Percentiles rank a stretch among this genome's conserved stretches.
Conservation (phyloP, 1,284 basidiomycete species). For the Mycosarcoma maydis region DNA sequence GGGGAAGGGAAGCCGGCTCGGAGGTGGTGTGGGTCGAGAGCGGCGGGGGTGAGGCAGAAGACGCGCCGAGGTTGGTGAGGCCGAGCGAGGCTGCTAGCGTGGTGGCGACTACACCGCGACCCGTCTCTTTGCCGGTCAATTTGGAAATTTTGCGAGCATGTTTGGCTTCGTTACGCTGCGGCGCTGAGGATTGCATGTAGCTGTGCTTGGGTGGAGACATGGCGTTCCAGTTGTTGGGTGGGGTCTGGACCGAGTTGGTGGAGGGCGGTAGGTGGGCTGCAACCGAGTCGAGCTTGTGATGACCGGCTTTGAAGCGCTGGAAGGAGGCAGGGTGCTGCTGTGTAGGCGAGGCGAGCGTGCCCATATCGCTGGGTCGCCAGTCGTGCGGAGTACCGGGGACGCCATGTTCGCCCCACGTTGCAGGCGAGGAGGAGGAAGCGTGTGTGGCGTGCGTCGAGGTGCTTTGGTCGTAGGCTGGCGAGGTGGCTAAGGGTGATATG, state of each 20-base stretch:
- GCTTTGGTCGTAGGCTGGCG: slow-evolving; percentile 38
- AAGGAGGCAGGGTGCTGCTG: slow-evolving; percentile 18
- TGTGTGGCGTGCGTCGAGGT: slow-evolving; percentile 19
- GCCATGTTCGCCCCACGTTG: slow-evolving; percentile 55
- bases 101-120: slow-evolving; percentile 26
- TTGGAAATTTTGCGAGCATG: slow-evolving; percentile 52
- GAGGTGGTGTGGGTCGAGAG: slow-evolving; percentile 13
- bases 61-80: slow-evolving; percentile 20
- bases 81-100: slow-evolving; percentile 30
- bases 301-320: slow-evolving; percentile 26
- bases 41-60: slow-evolving; percentile 2
- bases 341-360: slow-evolving; percentile 36
- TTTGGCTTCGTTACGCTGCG: slow-evolving; percentile 9
- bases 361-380: slow-evolving; percentile 56
- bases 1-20: slow-evolving; percentile 39
- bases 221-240: slow-evolving; percentile 29
- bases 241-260: slow-evolving; percentile 13
- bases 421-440: slow-evolving; percentile 21
- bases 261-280: slow-evolving; percentile 28
- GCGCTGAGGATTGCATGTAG: slow-evolving; percentile 18
- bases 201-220: slow-evolving; percentile 38
- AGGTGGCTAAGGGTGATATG: slow-evolving; percentile 17
- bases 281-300: slow-evolving; percentile 32
- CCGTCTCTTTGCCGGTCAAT: slow-evolving; percentile 31
- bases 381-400: slow-evolving; percentile 27